Conservation (phyloP, 2,329 filamentous ascomycete genomes). For the Mariannaea sp. region DNA sequence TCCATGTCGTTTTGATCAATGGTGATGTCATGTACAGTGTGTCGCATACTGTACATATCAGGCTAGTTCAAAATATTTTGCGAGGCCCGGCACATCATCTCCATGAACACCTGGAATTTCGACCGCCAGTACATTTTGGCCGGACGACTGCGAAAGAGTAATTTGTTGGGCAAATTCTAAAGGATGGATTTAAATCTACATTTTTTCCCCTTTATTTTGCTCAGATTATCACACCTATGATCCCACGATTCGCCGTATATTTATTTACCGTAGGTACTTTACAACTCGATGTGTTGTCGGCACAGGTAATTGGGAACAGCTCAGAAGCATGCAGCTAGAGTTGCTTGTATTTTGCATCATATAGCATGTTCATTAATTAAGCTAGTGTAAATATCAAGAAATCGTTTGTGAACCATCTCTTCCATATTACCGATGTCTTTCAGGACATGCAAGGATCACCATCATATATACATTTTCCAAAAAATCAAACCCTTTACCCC, state of each 20-base stretch:
- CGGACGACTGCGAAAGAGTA: too few relatives aligned
- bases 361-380: neutral
- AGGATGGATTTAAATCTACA: too few relatives aligned
- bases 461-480: constrained; percentile 28
- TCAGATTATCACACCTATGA: too few relatives aligned
- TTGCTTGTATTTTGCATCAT: neutral
- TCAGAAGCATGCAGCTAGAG: neutral
- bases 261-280: too few relatives aligned
- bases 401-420: constrained; percentile 3
- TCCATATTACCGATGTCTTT: constrained; percentile 27
- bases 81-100: too few relatives aligned
- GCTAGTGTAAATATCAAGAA: neutral
- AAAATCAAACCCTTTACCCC: constrained; percentile 18
- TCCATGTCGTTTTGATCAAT: neutral
- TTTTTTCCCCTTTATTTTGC: too few relatives aligned
- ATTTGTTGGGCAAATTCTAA: too few relatives aligned
- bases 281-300: too few relatives aligned
- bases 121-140: too few relatives aligned
- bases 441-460: constrained; percentile 26
- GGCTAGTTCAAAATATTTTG: neutral
- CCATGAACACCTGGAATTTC: too few relatives aligned
- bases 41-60: constrained; percentile 13
- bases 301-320: too few relatives aligned
- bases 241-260: too few relatives aligned
- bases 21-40: constrained; percentile 21